These are phyloP conservation scores for Globisporangium irregulare DNA, from an alignment of 352 stramenopile genomes.

Conservation along the genomic window DNA sequence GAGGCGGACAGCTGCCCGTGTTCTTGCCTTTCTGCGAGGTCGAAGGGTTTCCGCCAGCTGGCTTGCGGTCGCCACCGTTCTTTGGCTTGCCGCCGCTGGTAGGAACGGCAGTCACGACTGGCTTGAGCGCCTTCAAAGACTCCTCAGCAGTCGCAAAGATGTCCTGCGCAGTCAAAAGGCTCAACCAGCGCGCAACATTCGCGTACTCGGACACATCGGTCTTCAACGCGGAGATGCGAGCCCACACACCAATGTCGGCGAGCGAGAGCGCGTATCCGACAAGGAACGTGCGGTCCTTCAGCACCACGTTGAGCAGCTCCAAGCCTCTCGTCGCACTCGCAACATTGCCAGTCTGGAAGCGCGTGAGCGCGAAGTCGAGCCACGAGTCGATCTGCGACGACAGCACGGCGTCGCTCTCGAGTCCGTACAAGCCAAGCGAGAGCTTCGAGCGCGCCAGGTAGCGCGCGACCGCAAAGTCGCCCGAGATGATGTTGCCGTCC, in stretches of 20 bases:
- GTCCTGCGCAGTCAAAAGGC: slow-evolving; percentile 52
- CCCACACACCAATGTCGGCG: slow-evolving; percentile 95
- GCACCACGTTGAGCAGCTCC: slow-evolving; percentile 85
- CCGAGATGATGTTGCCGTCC: slow-evolving; percentile 60
- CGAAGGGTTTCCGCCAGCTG: background rate
- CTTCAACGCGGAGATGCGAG: slow-evolving; percentile 48
- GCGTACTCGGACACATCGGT: slow-evolving; percentile 48
- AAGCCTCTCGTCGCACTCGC: slow-evolving; percentile 38
- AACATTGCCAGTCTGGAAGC: slow-evolving; percentile 34
- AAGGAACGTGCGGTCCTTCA: slow-evolving; percentile 92
- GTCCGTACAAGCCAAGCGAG: slow-evolving; percentile 52
- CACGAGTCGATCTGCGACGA: slow-evolving; percentile 88
- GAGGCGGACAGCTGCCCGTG: slow-evolving; percentile 86
- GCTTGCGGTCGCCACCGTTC: slow-evolving; percentile 21
- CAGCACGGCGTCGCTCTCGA: slow-evolving; percentile 43
- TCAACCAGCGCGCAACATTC: slow-evolving; percentile 77
- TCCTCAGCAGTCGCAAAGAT: slow-evolving; percentile 53
- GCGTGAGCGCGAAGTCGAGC: slow-evolving; percentile 90
- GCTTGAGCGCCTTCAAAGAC: slow-evolving; percentile 52
- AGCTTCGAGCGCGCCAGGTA: slow-evolving; percentile 50
- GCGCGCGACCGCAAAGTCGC: slow-evolving; percentile 76
- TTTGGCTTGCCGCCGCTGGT: slow-evolving; percentile 11
- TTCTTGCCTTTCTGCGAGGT: slow-evolving; percentile 67
- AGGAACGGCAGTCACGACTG: slow-evolving; percentile 14
- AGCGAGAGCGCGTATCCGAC: slow-evolving; percentile 92